Percentiles rank a stretch among this genome's conserved stretches.
These are phyloP conservation scores for Pseudogymnoascus sp. DNA, from an alignment of 2,329 filamentous ascomycete genomes.

Conservation along the genomic window DNA sequence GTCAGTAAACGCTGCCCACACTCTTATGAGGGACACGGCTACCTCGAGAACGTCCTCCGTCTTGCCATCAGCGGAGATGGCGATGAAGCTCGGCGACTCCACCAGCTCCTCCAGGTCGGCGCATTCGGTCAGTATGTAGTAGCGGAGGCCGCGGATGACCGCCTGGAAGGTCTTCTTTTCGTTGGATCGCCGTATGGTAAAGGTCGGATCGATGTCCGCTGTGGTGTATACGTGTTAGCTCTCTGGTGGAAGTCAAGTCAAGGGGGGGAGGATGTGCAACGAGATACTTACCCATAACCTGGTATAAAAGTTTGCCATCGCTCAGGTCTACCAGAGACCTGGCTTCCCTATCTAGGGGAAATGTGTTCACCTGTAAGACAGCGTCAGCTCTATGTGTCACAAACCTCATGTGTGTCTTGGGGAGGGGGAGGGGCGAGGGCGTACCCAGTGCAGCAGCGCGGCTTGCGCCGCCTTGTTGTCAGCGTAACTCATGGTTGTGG, in stretches of 20 bases:
- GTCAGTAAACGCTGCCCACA: conserved; percentile 18
- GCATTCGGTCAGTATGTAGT: conserved; percentile 47
- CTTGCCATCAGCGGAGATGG: conserved; percentile 49
- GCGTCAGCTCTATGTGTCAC: conserved; percentile 16
- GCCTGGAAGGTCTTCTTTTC: conserved; percentile 45
- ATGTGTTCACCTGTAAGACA: conserved; percentile 28
- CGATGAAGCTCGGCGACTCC: conserved; percentile 47
- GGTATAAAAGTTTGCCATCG: conserved; percentile 28
- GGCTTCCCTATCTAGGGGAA: conserved; percentile 25
- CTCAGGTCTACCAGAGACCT: conserved; percentile 26
- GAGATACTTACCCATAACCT: conserved; percentile 31
- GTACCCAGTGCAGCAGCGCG: conserved; percentile 50
- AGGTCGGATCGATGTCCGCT: conserved; percentile 50
- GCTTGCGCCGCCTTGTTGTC: conserved; percentile 38
- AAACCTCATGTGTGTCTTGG: not conserved
- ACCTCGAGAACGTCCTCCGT: conserved; percentile 46
- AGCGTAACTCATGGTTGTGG: conserved; percentile 33
- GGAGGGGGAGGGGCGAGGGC: conserved; percentile 19
- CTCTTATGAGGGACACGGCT: conserved; percentile 17
- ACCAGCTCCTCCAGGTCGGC: conserved; percentile 44
- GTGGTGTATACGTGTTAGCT: conserved; percentile 37
- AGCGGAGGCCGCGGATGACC: conserved; percentile 46
- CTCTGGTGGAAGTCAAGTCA: not conserved
- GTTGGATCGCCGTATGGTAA: conserved; percentile 46
- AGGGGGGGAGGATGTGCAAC: not conserved